Conservation (phyloP, 306 rosid species). For the Vigna unguiculata region DNA sequence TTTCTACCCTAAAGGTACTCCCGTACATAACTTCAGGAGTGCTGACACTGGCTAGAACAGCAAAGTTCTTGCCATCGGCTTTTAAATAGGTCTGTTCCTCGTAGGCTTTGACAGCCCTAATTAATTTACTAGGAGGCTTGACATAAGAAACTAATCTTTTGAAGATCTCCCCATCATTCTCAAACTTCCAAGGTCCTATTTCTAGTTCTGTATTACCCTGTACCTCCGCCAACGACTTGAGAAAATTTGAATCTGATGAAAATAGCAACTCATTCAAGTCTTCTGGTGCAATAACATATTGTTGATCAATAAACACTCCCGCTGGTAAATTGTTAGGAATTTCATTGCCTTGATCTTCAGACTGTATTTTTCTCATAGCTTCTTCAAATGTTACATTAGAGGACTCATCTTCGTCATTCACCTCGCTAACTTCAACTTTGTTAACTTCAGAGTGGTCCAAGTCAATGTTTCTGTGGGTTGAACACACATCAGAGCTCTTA, state of each 20-base stretch:
- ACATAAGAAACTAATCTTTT: conserved; percentile 71
- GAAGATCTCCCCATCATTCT: conserved; percentile 60
- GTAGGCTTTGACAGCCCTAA: conserved; percentile 80
- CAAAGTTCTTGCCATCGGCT: conserved; percentile 90
- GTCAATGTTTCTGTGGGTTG: conserved; percentile 59
- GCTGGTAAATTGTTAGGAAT: conserved; percentile 78
- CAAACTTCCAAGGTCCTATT: conserved; percentile 82
- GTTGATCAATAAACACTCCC: conserved; percentile 82
- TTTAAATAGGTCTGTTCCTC: conserved; percentile 88
- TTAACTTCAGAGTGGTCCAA: conserved; percentile 62
- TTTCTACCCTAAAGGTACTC: conserved; percentile 72
- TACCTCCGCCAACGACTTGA: conserved; percentile 64
- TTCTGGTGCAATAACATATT: conserved; percentile 65
- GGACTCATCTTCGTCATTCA: conserved; percentile 63
- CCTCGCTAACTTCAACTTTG: conserved; percentile 55
- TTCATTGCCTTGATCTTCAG: conserved; percentile 73
- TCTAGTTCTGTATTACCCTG: conserved; percentile 83
- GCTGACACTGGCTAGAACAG: conserved; percentile 68
- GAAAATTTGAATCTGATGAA: conserved; percentile 78
- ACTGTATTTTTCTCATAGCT: conserved; percentile 63
- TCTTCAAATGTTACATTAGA: conserved; percentile 75
- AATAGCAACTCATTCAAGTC: conserved; percentile 75
- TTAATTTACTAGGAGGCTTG: conserved; percentile 80
- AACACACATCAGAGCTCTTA: conserved; percentile 61
- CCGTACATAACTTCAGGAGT: conserved; percentile 93